A percentile compares a stretch with the other conserved stretches of the same genome.
Conservation (phyloP, 345 rosid genomes). For the sweet orange (Citrus sinensis) region DNA sequence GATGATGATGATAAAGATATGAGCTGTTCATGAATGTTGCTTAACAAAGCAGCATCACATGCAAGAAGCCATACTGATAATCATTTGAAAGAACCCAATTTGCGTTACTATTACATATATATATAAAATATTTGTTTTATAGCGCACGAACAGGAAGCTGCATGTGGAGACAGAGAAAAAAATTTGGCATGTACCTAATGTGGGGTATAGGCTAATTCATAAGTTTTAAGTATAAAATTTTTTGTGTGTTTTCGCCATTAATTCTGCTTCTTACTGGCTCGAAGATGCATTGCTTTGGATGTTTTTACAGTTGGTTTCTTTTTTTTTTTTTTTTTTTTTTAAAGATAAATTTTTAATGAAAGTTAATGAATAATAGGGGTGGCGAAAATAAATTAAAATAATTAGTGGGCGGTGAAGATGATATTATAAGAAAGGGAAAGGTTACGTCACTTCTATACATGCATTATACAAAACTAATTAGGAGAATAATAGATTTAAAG, state of each 20-base stretch:
- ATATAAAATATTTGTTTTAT: not conserved
- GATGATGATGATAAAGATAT: slow-evolving; percentile 12
- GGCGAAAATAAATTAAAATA: not conserved
- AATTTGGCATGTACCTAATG: not conserved
- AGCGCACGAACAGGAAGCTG: slow-evolving; percentile 34
- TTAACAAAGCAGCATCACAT: slow-evolving; percentile 44
- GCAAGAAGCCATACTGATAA: slow-evolving; percentile 20
- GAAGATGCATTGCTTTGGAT: not conserved
- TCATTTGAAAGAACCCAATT: slow-evolving; percentile 10
- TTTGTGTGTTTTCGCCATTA: slow-evolving; percentile 16
- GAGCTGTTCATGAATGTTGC: slow-evolving; percentile 40
- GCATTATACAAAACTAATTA: not conserved
- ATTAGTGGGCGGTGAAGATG: slow-evolving; percentile 9
- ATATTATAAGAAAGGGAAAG: not conserved
- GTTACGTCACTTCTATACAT: not conserved
- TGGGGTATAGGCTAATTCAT: not conserved
- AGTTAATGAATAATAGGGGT: not conserved
- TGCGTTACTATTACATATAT: not conserved
- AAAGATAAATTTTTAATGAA: not conserved
- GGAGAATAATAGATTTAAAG: too few relatives aligned
- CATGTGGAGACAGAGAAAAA: slow-evolving; percentile 37
- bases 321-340: too few relatives aligned
- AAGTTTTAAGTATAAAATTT: not conserved
- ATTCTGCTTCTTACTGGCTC: not conserved
- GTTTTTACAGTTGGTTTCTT: too few relatives aligned